Evolutionary conservation across 148 eudicot genomes (phyloP), one percentile per base, ranked within the genome.

Genomic region (Diospyros kaki): DNA sequence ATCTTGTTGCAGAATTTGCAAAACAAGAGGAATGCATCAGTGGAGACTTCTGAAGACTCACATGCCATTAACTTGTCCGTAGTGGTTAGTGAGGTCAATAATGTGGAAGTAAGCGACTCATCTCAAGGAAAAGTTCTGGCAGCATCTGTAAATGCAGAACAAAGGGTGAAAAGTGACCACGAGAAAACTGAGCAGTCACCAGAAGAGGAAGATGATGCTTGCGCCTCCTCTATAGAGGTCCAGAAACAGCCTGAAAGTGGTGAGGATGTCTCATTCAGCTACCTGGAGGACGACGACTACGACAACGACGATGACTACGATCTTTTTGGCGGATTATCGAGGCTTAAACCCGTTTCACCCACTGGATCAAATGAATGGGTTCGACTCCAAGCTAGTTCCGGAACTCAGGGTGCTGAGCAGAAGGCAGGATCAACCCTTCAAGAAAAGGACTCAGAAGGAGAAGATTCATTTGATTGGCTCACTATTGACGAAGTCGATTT

Each of bases 221-320:
- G 55, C 69, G 52, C 76, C 39, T 72, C 78, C 6, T 56, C 59
- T 59, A 3, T 8, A 66, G 44, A 58, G 67, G 68, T 78, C 63
- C 59, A 53, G 39, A 86, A 81, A 71, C 68, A 51, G 43, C 77
- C 80, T 42, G 73, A 75, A 68, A 84, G 76, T 46, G 90, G 83
- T 66, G 94, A 90, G 40, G 93, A 82, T 65, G 80, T 84, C 66
- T 90, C 91, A 12, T 93, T 90, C 78, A 93, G 93, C 71, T 90
- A 93, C 79, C 81, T 89, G 17, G 95, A 92, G 68, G 87, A 86
- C 58, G 90, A 85, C 53, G 92, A 91, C 41, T 71, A 28, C 46
- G 86, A 89, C 66, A 65, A 71, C 40, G 76, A 75, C 68, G 74
- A 41, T 78, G 78, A 73, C 80, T 68, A 66, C 78, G 2, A 80